Evolutionary conservation across 352 stramenopile species (phyloP).

Genomic region (Globisporangium paroecandrum): DNA sequence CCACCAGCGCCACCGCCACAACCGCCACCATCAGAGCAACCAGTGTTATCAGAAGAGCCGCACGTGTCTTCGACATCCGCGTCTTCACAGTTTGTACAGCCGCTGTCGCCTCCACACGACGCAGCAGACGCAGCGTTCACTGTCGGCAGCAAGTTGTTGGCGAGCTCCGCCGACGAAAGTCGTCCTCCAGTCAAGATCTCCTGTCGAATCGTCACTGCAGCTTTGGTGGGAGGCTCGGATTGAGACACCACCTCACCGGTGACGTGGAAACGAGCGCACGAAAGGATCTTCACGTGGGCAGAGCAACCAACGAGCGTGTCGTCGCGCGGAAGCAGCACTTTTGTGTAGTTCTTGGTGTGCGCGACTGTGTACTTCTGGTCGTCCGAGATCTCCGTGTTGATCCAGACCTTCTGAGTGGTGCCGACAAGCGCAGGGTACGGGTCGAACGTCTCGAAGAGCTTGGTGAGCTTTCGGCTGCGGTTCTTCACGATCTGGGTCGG

Average conservation of each 20-base stretch:
- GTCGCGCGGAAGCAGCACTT: slow-evolving; percentile 81
- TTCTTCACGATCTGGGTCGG: slow-evolving; percentile 88
- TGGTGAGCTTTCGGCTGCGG: slow-evolving; percentile 78
- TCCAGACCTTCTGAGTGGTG: slow-evolving; percentile 63
- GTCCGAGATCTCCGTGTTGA: slow-evolving; percentile 83
- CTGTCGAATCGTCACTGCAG: slow-evolving; percentile 46
- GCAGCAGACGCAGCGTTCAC: slow-evolving; percentile 23
- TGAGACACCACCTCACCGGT: slow-evolving; percentile 56
- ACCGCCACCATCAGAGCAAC: slow-evolving; percentile 17
- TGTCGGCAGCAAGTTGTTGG: slow-evolving; percentile 22
- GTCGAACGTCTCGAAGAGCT: slow-evolving; percentile 81
- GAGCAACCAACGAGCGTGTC: slow-evolving; percentile 74
- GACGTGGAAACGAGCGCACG: slow-evolving; percentile 71
- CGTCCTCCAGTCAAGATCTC: slow-evolving; percentile 43
- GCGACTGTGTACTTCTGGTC: slow-evolving; percentile 77
- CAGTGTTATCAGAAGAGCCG: slow-evolving; percentile 29
- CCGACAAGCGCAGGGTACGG: slow-evolving; percentile 75
- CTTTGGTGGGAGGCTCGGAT: slow-evolving; percentile 47
- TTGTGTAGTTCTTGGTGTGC: slow-evolving; percentile 93
- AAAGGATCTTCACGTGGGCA: slow-evolving; percentile 53
- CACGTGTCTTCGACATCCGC: slow-evolving; percentile 24
- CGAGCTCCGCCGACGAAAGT: slow-evolving; percentile 27
- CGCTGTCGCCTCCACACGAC: slow-evolving; percentile 27
- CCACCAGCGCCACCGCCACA: slow-evolving; percentile 16
- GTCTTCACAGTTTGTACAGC: slow-evolving; percentile 18